These are phyloP conservation scores for Dactylonectria macrodidyma DNA, from an alignment of 2,329 filamentous ascomycete genomes.

Conservation along the genomic window DNA sequence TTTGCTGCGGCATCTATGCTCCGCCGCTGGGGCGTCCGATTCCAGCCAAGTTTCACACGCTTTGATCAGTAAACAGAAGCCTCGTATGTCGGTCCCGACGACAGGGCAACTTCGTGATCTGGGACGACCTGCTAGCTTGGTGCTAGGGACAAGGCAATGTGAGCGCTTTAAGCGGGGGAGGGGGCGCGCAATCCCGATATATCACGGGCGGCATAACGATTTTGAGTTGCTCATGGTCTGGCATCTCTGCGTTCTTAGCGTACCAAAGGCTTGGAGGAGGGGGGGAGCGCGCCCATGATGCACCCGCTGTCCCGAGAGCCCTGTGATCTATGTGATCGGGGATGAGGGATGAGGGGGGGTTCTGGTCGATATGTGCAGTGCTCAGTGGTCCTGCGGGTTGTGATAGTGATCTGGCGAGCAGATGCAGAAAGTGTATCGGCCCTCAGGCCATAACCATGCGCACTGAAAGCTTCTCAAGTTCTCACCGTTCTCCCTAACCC, in stretches of 20 bases:
- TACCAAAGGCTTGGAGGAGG: background rate
- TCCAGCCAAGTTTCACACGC: background rate
- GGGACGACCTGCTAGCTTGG: background rate
- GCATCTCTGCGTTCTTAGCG: constrained; percentile 15
- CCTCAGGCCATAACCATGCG: background rate
- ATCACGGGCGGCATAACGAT: constrained; percentile 14
- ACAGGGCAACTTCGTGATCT: constrained; percentile 12
- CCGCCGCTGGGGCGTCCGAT: constrained; percentile 2
- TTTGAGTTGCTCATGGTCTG: constrained; percentile 20
- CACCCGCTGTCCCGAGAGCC: constrained; percentile 8
- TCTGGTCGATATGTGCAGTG: no score
- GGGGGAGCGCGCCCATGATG: constrained; percentile 5
- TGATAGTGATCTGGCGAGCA: background rate
- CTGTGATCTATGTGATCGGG: constrained; percentile 24
- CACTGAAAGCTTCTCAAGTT: background rate
- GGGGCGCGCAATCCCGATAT: background rate
- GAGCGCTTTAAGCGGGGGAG: background rate
- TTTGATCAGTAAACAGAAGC: background rate
- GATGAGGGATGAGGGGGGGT: background rate
- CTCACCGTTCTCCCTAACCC: constrained; percentile 17
- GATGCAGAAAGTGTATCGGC: background rate
- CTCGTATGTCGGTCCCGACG: constrained; percentile 6
- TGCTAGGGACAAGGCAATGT: constrained; percentile 7
- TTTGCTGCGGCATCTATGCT: constrained; percentile 14
- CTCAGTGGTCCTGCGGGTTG: background rate